Percentiles rank a stretch among this genome's conserved stretches.
Conservation (phyloP, 139 green algal species). For the Picochlorum costavermella region DNA sequence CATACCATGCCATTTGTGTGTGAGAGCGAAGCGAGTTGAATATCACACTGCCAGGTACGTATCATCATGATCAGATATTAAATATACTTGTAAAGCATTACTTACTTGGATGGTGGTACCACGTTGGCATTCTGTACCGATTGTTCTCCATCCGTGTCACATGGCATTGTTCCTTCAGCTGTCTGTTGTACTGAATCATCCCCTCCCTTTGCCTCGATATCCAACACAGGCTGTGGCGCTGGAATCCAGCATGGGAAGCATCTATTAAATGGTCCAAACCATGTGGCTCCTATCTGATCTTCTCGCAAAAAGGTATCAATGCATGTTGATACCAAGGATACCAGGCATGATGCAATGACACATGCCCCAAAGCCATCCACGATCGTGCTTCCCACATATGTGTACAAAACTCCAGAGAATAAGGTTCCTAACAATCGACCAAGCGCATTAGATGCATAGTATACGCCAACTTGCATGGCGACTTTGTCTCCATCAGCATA, state of each 20-base stretch:
- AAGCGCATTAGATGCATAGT: constrained; percentile 77
- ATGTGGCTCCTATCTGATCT: constrained; percentile 11
- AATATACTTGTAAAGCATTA: no score
- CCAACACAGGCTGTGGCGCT: background rate
- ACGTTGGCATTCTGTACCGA: no score
- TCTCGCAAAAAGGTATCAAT: constrained; percentile 44
- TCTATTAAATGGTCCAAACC: constrained; percentile 3
- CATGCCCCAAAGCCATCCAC: constrained; percentile 65
- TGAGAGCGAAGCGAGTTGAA: no score
- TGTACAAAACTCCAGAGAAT: constrained; percentile 65
- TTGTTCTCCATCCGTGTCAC: no score
- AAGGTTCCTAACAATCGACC: constrained; percentile 69
- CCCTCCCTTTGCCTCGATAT: no score
- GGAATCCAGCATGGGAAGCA: constrained; percentile 1
- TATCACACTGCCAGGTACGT: no score
- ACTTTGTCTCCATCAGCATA: constrained; percentile 72
- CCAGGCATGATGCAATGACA: constrained; percentile 57
- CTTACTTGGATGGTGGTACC: no score
- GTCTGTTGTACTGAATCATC: no score
- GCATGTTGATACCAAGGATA: constrained; percentile 30
- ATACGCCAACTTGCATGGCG: constrained; percentile 76
- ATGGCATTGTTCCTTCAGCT: no score
- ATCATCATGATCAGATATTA: no score
- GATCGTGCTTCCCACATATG: constrained; percentile 43
- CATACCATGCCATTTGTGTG: no score